A percentile compares a stretch with the other conserved stretches of the same genome.
Conservation (phyloP, 257 asterid species). For the Solanum dulcamara region DNA sequence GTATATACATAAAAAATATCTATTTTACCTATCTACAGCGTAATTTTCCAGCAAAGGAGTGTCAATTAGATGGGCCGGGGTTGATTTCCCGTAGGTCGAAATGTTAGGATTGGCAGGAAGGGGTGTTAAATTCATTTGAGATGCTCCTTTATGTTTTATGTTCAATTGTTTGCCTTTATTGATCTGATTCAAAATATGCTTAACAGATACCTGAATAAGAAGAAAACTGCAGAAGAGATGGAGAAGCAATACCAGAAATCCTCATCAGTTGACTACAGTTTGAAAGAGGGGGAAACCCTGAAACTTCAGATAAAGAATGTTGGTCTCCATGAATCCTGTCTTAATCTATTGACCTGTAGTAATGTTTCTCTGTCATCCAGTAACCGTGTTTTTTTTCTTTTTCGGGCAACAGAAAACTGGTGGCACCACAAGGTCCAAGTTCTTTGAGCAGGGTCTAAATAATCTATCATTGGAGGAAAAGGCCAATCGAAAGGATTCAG, state of each 20-base stretch:
- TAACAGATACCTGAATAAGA: slow-evolving; percentile 79
- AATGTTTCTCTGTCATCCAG: not conserved
- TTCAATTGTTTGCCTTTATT: not conserved
- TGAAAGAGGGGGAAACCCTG: slow-evolving; percentile 92
- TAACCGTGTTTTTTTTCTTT: not conserved
- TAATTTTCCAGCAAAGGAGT: not conserved
- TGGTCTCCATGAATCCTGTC: slow-evolving; percentile 3
- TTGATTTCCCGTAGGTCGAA: not conserved
- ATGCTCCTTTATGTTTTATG: not conserved
- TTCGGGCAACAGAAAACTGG: slow-evolving; percentile 32
- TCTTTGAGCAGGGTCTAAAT: slow-evolving; percentile 74
- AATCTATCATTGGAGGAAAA: slow-evolving; percentile 62
- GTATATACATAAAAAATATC: not conserved
- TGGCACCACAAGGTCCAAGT: slow-evolving; percentile 49
- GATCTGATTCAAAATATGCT: slow-evolving; percentile 1
- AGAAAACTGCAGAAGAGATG: slow-evolving; percentile 97
- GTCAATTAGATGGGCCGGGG: not conserved
- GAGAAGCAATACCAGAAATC: slow-evolving; percentile 79
- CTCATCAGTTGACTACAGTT: slow-evolving; percentile 80
- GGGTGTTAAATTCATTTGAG: not conserved
- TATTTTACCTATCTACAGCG: not conserved
- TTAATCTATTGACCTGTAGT: not conserved
- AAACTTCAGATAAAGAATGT: slow-evolving; percentile 83
- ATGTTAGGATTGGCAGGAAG: not conserved
- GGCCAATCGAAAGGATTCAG: slow-evolving; percentile 26